phyloP scores from a whole-genome alignment of 225 moss, liverwort and hornwort species.

The Sphagnum contortum region DNA sequence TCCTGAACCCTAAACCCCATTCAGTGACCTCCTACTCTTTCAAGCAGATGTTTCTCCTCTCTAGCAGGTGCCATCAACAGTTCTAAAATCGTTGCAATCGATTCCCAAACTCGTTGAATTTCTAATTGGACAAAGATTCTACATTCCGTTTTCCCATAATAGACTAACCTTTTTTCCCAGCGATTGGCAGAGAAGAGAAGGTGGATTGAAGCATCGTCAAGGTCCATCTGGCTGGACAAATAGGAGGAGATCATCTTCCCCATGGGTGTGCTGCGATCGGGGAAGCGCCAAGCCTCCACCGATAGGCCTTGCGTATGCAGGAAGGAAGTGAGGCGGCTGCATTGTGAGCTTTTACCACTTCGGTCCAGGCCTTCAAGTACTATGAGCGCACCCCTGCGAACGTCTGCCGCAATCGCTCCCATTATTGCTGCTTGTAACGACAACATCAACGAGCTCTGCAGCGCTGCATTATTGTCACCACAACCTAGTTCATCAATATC shows the following conservation, averaged over 20 bases:
- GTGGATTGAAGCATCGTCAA: slow-evolving; percentile 75
- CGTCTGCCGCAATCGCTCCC: neutral
- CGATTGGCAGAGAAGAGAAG: slow-evolving; percentile 96
- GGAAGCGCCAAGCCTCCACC: slow-evolving; percentile 96
- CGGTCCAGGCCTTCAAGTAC: slow-evolving; percentile 89
- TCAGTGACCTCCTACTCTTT: too few relatives aligned
- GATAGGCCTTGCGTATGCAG: slow-evolving; percentile 49
- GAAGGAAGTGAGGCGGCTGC: slow-evolving; percentile 43
- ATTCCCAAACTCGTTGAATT: too few relatives aligned
- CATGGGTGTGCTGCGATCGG: slow-evolving; percentile 76
- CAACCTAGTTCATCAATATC: too few relatives aligned
- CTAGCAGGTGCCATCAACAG: too few relatives aligned
- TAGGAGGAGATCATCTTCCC: slow-evolving; percentile 88
- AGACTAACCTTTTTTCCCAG: slow-evolving; percentile 74
- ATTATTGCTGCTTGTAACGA: too few relatives aligned
- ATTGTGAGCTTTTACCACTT: slow-evolving; percentile 91
- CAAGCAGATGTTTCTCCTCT: too few relatives aligned
- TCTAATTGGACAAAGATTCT: too few relatives aligned
- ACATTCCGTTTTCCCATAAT: too few relatives aligned
- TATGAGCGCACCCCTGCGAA: slow-evolving; percentile 53
- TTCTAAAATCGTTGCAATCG: too few relatives aligned
- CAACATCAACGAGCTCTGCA: too few relatives aligned
- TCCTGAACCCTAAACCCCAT: too few relatives aligned
- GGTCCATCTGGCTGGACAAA: slow-evolving; percentile 45
- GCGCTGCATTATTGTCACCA: too few relatives aligned